Conservation (phyloP, 2,329 filamentous ascomycete species). For the Hypoxylon sp. region DNA sequence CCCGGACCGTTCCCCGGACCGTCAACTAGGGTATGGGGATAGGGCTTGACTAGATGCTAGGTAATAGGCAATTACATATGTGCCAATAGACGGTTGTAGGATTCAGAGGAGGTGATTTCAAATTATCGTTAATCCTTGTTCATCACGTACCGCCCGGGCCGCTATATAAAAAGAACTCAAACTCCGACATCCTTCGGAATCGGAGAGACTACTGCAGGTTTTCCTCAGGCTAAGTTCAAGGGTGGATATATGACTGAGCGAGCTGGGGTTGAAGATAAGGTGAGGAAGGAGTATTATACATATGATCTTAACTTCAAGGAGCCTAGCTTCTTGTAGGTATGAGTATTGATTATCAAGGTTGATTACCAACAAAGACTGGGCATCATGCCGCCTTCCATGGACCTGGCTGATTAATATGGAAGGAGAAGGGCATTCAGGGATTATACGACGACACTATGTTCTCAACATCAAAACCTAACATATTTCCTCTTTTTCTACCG, state of each 20-base stretch:
- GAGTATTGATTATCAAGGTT: background rate
- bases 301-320: background rate
- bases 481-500: background rate
- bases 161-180: background rate
- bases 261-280: conserved; percentile 3
- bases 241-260: background rate
- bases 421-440: background rate
- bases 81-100: background rate
- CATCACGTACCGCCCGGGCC: background rate
- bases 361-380: background rate
- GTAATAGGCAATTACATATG: background rate
- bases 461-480: background rate
- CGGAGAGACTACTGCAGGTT: background rate
- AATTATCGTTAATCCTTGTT: background rate
- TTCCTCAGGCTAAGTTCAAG: background rate
- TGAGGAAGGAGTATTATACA: background rate
- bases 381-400: background rate
- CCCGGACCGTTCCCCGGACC: conserved; percentile 3
- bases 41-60: background rate
- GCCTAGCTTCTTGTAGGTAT: background rate
- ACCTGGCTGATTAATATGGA: background rate
- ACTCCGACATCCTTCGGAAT: background rate
- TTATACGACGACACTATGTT: background rate
- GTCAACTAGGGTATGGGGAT: conserved; percentile 5
- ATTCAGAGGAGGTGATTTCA: background rate